These are phyloP conservation scores for Obelidium mucronatum DNA, from an alignment of 192 early-diverging fungal genomes.

Conservation along the genomic window DNA sequence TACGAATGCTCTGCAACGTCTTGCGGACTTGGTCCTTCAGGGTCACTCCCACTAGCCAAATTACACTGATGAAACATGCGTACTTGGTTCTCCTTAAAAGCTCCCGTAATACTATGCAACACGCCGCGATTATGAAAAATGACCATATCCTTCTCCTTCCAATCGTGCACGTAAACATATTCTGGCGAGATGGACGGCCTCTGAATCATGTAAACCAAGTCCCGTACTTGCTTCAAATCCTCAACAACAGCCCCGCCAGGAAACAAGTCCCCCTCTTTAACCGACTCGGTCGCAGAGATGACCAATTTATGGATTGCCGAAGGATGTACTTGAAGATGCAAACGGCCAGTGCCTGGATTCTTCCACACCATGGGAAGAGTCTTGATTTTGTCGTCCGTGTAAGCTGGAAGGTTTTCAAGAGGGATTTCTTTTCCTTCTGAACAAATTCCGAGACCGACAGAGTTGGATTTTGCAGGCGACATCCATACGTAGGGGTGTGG, in stretches of 20 bases:
- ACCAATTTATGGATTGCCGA: conserved; percentile 1
- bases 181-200: conserved; percentile 21
- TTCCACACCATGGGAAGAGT: conserved; percentile 27
- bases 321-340: conserved; percentile 25
- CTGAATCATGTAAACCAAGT: conserved; percentile 7
- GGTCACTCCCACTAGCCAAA: conserved; percentile 14
- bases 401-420: conserved; percentile 14
- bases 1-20: no score
- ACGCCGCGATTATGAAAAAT: conserved; percentile 35
- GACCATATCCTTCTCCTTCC: conserved; percentile 33
- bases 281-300: not conserved
- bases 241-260: conserved; percentile 1
- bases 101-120: conserved; percentile 22
- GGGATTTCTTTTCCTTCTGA: conserved; percentile 18
- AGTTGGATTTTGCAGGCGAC: not conserved
- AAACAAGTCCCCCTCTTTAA: not conserved
- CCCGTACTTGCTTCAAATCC: conserved; percentile 13
- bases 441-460: conserved; percentile 17
- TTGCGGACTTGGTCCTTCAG: conserved; percentile 5
- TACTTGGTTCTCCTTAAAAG: conserved; percentile 21
- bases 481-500: conserved; percentile 39
- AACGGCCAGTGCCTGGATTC: conserved; percentile 16
- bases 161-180: conserved; percentile 31
- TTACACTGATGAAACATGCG: conserved; percentile 39
- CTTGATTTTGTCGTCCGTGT: conserved; percentile 22